Base-by-base conservation (phyloP, 2,329 filamentous ascomycete species). In the Achaetomium macrosporum region DNA sequence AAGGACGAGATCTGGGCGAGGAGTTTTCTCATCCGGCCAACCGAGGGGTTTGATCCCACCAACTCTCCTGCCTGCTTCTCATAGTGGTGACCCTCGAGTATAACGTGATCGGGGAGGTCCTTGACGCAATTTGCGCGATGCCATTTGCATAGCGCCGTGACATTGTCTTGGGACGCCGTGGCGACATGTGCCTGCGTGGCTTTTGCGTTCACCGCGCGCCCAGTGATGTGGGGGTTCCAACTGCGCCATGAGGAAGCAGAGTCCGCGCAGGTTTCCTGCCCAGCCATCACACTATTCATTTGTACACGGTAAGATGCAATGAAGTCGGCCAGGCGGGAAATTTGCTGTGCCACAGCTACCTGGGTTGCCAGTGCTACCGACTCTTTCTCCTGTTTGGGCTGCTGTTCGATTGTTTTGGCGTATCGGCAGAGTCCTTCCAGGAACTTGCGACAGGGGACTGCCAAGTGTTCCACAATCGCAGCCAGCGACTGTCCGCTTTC, bases 21-120 rank as follows among this genome's bases (percentile, higher is more conserved):
- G 6, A 80, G 60, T 25, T 70, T 66, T 57, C 72, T 76, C 71
- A 79, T 77, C 3, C 77, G 72, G 33, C 72, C 72, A 3, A 57
- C 61, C 1, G 47, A 58, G 3, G 65, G 51, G 9, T 46, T 48
- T 5, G 7, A 10, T 2, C 54, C 50, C 5, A 8, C 36, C 2
- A 64, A 15, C 1, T 51, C 41, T 4, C 46, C 37, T 4, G 63
- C 63, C 1, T 56, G 20, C 17, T 19, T 48, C 42, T 50, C 57
- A 63, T 47, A 66, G 36, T 56, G 43, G 36, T 62, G 72, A 49
- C 39, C 47, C 25, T 17, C 46, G 3, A 72, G 48, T 5, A 79
- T 66, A 1, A 57, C 47, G 4, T 70, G 62, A 56, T 76, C 74
- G 0, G 64, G 56, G 0, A 64, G 16, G 2, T 67, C 66, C 3